Evolutionary conservation across 2,329 filamentous ascomycete species (phyloP), one percentile per base, ranked within the genome.

Genomic region (Aspergillus ochraceus): DNA sequence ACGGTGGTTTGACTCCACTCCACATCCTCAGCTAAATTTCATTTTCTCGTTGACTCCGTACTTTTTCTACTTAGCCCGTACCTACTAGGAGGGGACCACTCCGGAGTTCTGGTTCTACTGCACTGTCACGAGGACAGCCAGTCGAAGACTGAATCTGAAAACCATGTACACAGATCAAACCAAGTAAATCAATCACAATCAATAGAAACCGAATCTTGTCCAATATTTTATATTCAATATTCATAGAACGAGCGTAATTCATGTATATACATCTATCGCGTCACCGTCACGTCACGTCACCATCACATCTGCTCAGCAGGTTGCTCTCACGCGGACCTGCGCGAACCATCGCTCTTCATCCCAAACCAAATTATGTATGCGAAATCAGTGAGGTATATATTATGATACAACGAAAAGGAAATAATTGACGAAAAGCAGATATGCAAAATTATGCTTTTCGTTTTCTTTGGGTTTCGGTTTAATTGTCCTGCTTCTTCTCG

Each of bases 241-340:
- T 29, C 26, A 29, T 29, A 29, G 26, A 24, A 47, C 45, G 45
- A 47, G 9, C 20, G 22, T 51, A n/a, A 51, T 51, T 49, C 22
- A 46, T 24, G 17, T 55, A 55, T 55, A 55, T 55, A 55, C 53
- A 55, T 55, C 45, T 29, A 49, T 55, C 53, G 26, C 26, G 26
- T 29, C 26, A 8, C 26, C 26, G 8, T 29, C 26, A 26, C 26
- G 22, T 24, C 24, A 30, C 52, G 22, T 54, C 52, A 47, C 22
- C 32, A 2, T 20, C 52, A 36, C 50, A 26, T 54, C 36, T 54
- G 52, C 52, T 55, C 57, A 51, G 57, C 52, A 59, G 57, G 51
- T 59, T 55, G 52, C 52, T 30, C 19, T 55, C 5, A 54, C 46
- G 50, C 56, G 56, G 47, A 30, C 51, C 60, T 52, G 57, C 60